Base-by-base conservation (phyloP, 768 basidiomycete species). In the Ephemerocybe angulata region DNA sequence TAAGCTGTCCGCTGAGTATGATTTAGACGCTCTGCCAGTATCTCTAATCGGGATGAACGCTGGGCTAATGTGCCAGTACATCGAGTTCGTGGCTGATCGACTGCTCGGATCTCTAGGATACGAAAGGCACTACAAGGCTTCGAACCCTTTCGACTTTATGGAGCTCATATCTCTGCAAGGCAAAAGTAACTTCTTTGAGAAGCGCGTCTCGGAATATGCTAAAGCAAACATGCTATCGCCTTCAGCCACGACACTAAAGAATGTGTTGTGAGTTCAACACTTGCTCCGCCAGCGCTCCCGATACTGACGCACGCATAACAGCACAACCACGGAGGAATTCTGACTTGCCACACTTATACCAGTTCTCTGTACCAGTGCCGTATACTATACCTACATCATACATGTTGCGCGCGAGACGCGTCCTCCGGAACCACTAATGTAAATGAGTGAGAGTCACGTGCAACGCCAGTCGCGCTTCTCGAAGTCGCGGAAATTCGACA, bases 151-250 rank as follows among this genome's bases (percentile, higher is more conserved):
- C 67, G 90, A 94, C 67, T 94, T 93, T 64, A 94, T 94, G 92
- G 93, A 95, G 62, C 85, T 94, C 83, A 96, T 95, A 42, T 96
- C 93, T 4, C 75, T 97, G 11, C 90, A 94, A 71, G 95, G 96
- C 55, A 98, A 98, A 78, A 93, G 94, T 37, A 95, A 97, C 76
- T 98, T 97, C 72, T 97, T 96, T 68, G 94, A 97, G 75, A 95
- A 96, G 73, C 82, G 94, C 3, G 96, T 97, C 4, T 93, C 91
- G 4, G 88, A 90, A 27, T 91, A 91, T 60, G 77, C 85, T 11
- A 89, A 84, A 62, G 88, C 88, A 27, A 62, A 62, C 19, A 60
- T 71, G 50, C 67, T 93, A 89, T 44, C 25, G n/a, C 17, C 25
- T 24, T 31, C 50, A 58, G 60, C 48, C 53, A 61, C 21, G 67